Percentiles rank a stretch among this genome's conserved stretches.
phyloP scores from a whole-genome alignment of 2,329 filamentous ascomycete species.

The Coniochaeta sp. region DNA sequence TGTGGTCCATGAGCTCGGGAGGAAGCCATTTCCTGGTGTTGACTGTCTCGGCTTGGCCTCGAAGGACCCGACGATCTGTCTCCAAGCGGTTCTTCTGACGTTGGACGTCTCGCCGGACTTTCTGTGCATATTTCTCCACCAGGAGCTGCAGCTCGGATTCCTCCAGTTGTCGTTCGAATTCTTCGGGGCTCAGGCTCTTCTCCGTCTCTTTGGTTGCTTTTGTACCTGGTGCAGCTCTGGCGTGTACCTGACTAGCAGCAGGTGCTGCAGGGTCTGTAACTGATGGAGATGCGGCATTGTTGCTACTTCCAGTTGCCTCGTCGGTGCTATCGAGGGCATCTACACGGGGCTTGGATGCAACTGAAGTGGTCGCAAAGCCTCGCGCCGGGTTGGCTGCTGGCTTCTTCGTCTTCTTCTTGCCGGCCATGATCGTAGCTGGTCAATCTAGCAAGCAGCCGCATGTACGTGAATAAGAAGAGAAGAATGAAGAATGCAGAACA shows the following conservation, averaged over 20 bases:
- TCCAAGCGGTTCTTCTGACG: slow-evolving; percentile 73
- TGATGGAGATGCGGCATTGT: slow-evolving; percentile 11
- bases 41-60: slow-evolving; percentile 67
- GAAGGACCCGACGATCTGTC: slow-evolving; percentile 76
- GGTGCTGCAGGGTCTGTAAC: slow-evolving; percentile 13
- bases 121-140: slow-evolving; percentile 75
- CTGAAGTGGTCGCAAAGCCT: slow-evolving; percentile 88
- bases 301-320: slow-evolving; percentile 17
- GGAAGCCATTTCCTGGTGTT: slow-evolving; percentile 74
- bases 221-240: slow-evolving; percentile 5
- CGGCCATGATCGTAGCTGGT: slow-evolving; percentile 48
- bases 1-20: slow-evolving; percentile 66
- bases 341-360: slow-evolving; percentile 71
- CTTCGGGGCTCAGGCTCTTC: slow-evolving; percentile 66
- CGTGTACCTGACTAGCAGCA: slow-evolving; percentile 11
- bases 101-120: slow-evolving; percentile 69
- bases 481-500: too few relatives aligned
- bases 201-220: slow-evolving; percentile 12
- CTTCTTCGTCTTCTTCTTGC: slow-evolving; percentile 85
- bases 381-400: slow-evolving; percentile 76
- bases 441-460: not conserved
- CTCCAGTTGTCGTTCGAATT: slow-evolving; percentile 83
- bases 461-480: not conserved
- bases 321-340: slow-evolving; percentile 39
- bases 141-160: slow-evolving; percentile 83